These are phyloP conservation scores for Arachis monticola DNA, from an alignment of 331 rosid species.

Conservation along the genomic window DNA sequence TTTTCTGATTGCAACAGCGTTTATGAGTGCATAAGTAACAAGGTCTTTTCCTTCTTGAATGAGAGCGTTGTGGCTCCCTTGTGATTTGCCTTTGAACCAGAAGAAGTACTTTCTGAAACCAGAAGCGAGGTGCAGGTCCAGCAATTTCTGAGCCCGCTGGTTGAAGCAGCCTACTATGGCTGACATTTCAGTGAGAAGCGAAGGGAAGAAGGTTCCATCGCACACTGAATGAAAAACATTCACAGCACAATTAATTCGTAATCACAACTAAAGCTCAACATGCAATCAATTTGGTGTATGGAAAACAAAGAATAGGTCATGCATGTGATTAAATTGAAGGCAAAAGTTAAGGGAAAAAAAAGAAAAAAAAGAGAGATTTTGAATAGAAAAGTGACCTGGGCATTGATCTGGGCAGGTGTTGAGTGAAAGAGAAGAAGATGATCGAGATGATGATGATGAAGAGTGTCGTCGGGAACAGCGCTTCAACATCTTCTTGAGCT, in stretches of 20 bases:
- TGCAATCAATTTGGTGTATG: constrained; percentile 1
- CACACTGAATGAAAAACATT: constrained; percentile 59
- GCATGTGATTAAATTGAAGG: constrained; percentile 15
- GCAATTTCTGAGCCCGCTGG: constrained; percentile 76
- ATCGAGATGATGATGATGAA: too few species aligned
- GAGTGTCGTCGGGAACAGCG: constrained; percentile 67
- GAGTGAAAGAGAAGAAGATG: constrained; percentile 12
- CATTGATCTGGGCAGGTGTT: constrained; percentile 74
- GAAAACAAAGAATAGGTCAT: constrained; percentile 9
- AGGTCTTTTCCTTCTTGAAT: constrained; percentile 85
- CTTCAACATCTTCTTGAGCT: constrained; percentile 87
- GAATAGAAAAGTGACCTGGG: constrained; percentile 50
- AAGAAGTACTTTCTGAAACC: constrained; percentile 74
- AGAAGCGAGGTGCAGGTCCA: constrained; percentile 80
- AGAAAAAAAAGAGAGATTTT: neutral
- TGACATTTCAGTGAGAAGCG: constrained; percentile 86
- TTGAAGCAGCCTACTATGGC: constrained; percentile 78
- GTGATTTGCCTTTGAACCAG: constrained; percentile 71
- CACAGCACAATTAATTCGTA: neutral
- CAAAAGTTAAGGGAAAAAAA: neutral
- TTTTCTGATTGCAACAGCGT: constrained; percentile 80
- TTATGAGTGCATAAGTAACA: constrained; percentile 81
- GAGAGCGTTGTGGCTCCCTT: constrained; percentile 53
- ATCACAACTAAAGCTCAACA: neutral
- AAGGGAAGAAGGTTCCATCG: constrained; percentile 92